Conservation (phyloP, 2,329 filamentous ascomycete genomes). For the Sphaerostilbella broomeana region DNA sequence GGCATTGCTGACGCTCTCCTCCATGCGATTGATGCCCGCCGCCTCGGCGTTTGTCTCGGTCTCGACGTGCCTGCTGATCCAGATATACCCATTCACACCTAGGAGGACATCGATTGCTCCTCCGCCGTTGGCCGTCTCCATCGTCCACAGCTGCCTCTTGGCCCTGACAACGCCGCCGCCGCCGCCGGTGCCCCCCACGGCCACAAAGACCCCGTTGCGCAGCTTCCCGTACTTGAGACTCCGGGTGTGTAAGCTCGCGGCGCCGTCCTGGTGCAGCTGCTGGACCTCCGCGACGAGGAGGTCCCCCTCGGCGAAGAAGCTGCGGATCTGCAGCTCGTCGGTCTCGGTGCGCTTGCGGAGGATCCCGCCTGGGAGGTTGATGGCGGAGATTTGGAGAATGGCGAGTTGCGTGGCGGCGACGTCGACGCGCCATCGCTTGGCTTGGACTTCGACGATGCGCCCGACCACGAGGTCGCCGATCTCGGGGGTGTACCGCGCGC, state of each 20-base stretch:
- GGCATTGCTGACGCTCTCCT: slow-evolving; percentile 76
- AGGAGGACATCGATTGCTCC: slow-evolving; percentile 77
- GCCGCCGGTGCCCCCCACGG: slow-evolving; percentile 74
- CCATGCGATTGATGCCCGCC: slow-evolving; percentile 71
- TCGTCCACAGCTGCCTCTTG: slow-evolving; percentile 80
- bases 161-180: slow-evolving; percentile 80
- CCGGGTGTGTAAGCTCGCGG: slow-evolving; percentile 81
- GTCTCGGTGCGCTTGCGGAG: slow-evolving; percentile 86
- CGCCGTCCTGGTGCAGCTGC: slow-evolving; percentile 76
- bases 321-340: slow-evolving; percentile 93
- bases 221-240: slow-evolving; percentile 92
- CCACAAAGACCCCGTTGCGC: slow-evolving; percentile 83
- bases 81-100: slow-evolving; percentile 95
- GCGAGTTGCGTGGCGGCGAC: slow-evolving; percentile 83
- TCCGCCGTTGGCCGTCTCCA: slow-evolving; percentile 51
- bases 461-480: slow-evolving; percentile 95
- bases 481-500: slow-evolving; percentile 88
- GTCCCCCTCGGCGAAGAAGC: slow-evolving; percentile 95
- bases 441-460: slow-evolving; percentile 90
- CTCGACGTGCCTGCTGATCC: slow-evolving; percentile 80
- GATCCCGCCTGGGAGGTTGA: slow-evolving; percentile 92
- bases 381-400: slow-evolving; percentile 74
- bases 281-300: slow-evolving; percentile 93
- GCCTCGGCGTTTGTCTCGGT: slow-evolving; percentile 43
- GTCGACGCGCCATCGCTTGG: slow-evolving; percentile 89